Base-by-base conservation (phyloP, 2,329 filamentous ascomycete genomes). In the Fusarium sp. region DNA sequence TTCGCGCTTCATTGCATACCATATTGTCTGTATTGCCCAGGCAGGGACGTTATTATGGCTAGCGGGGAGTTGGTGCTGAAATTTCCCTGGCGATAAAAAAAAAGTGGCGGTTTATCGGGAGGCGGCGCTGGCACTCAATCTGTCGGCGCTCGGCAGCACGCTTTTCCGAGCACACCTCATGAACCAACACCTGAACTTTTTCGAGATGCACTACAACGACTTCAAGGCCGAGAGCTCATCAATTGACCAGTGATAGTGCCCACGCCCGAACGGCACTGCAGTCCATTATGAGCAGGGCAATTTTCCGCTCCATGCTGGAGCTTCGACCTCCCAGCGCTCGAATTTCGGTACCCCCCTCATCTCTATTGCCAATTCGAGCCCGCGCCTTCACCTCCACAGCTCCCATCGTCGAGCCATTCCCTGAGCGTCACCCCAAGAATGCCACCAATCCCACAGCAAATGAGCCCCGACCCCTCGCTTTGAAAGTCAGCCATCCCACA, bases 241-340 rank as follows among this genome's bases (percentile, higher is more conserved):
- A 69, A 65, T 70, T 58, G 65, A 73, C 65, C 67, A 75, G 70
- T 72, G 62, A 75, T 71, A 71, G 68, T 72, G 72, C 68, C 67
- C 65, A 73, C 69, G 70, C 60, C 59, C 53, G 61, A 61, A 73
- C 64, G 70, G 72, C 67, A 76, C 68, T 75, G 74, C 73, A 61
- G 71, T 77, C 70, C 60, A 76, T 46, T 49, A 89, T 89, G 87
- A 88, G 86, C 79, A 85, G 89, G 78, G 85, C 88, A 71, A 82
- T 92, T 69, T 84, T 91, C 74, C 87, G 88, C 83, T 90, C 89
- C 81, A 82, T 89, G 49, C 80, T 90, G 81, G 89, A 91, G 84
- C 85, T 90, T 56, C 85, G 87, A 74, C 81, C 83, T 60, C 80
- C 85, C 53, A 73, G 72, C 74, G 45, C 69, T 60, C 67, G 73